Conservation (phyloP, 2,329 filamentous ascomycete species). For the Esteya vermicola region DNA sequence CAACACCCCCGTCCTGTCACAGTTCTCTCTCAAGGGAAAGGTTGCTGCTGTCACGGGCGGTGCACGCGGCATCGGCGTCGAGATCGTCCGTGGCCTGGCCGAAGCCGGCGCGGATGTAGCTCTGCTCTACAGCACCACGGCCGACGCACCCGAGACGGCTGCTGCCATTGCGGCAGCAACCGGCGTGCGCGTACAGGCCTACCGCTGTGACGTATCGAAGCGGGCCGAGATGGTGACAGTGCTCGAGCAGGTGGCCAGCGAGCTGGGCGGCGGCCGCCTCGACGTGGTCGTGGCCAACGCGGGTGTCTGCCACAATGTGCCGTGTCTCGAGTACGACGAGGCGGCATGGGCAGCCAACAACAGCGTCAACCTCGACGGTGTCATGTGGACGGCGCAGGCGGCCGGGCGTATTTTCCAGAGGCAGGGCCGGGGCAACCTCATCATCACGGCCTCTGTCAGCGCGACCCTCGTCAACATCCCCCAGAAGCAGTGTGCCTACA, state of each 20-base stretch:
- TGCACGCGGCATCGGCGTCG: slow-evolving; percentile 64
- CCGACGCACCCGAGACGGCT: slow-evolving; percentile 16
- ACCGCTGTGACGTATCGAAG: slow-evolving; percentile 45
- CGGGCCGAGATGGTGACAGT: slow-evolving; percentile 33
- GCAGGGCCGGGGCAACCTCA: slow-evolving; percentile 53
- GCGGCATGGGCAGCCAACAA: slow-evolving; percentile 1
- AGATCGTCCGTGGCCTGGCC: slow-evolving; percentile 52
- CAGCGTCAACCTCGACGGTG: slow-evolving; percentile 4
- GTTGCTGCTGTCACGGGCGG: slow-evolving; percentile 75
- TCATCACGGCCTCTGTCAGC: slow-evolving; percentile 65
- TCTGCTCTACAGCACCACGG: slow-evolving; percentile 1
- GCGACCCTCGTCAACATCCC: slow-evolving; percentile 66
- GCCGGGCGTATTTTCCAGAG: slow-evolving; percentile 45
- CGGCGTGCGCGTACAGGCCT: slow-evolving; percentile 23
- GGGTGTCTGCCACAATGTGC: slow-evolving; percentile 59
- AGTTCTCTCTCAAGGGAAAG: slow-evolving; percentile 75
- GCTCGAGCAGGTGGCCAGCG: slow-evolving; percentile 37
- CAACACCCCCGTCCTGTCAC: too few relatives aligned
- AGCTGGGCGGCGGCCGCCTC: slow-evolving; percentile 50
- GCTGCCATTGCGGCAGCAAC: slow-evolving; percentile 9
- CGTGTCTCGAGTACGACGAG: slow-evolving; percentile 50
- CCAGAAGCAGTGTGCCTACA: slow-evolving; percentile 59
- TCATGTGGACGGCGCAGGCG: slow-evolving; percentile 22
- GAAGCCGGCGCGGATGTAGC: slow-evolving; percentile 6
- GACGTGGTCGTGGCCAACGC: slow-evolving; percentile 71